Base-by-base conservation (phyloP, 2,329 filamentous ascomycete species). In the Aureobasidium sp. region DNA sequence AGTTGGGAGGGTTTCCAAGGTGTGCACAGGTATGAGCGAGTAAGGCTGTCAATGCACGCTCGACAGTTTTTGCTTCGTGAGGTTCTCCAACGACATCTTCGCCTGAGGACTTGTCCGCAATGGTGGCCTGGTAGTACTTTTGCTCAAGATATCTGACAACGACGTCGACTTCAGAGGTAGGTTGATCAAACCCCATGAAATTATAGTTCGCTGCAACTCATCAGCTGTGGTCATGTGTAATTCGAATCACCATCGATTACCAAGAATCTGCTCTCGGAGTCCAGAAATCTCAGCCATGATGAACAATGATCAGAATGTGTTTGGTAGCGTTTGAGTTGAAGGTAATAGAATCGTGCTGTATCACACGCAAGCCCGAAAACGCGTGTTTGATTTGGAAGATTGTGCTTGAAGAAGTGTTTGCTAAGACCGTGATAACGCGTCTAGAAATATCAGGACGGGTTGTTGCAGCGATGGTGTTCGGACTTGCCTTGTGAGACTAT, bases 221-320 rank as follows among this genome's bases (percentile, higher is more conserved):
- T 58, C 42, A 48, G 31, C 9, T 7, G 12, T 20, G 14, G 1
- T 42, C 34, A 8, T 2, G 31, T 15, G 12, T 15, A 14, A 6
- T 1, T 12, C n/a, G 7, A 20, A 22, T 5, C 17, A 25, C 20
- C 17, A 20, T 22, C 9, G 4, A 12, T 27, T 34, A 58, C 55
- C 55, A 27, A 58, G 55, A 39, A 58, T 58, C 15, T 58, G 55
- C 17, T 58, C 55, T 29, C 55, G 27, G 11, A 58, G 39, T 20
- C 55, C 53, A 12, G 27, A 25, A 12, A 57, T 57, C 22, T 44
- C 39, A 22, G 53, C 53, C 53, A 57, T 57, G 41, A 25, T 34
- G 31, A 27, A 9, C 11, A 20, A n/a, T 4, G 52, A 8, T 41
- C 14, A 22, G 29, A 22, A 15, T 8, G 31, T 22, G 2, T 8